phyloP scores from a whole-genome alignment of 2,329 filamentous ascomycete genomes.

The Fusarium paranaense region DNA sequence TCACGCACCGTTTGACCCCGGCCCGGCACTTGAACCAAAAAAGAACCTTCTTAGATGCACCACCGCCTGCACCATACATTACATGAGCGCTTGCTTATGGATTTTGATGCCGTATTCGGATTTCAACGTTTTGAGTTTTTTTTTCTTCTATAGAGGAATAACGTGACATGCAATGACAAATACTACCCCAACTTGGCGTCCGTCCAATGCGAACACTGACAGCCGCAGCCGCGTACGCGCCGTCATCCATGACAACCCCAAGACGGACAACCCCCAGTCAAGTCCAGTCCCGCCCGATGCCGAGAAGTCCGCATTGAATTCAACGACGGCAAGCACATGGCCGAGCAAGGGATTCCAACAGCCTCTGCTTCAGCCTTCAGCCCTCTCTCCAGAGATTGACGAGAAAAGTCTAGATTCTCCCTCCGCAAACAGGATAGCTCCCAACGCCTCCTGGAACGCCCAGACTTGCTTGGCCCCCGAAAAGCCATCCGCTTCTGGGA shows the following conservation, averaged over 20 bases:
- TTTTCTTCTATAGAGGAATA: background rate
- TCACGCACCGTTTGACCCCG: conserved; percentile 1
- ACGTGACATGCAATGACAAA: background rate
- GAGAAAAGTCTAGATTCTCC: background rate
- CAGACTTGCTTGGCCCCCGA: background rate
- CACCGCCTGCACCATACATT: background rate
- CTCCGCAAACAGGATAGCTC: conserved; percentile 2
- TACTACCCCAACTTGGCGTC: background rate
- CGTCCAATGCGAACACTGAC: background rate
- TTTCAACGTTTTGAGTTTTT: background rate
- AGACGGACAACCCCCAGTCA: background rate
- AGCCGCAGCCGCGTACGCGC: background rate
- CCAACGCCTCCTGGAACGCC: background rate
- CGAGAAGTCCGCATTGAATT: background rate
- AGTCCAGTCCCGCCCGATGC: background rate
- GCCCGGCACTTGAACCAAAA: background rate
- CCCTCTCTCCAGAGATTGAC: background rate
- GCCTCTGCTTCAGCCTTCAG: background rate
- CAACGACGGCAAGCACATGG: background rate
- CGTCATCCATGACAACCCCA: background rate
- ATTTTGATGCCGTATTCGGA: conserved; percentile 3
- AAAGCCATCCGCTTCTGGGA: background rate
- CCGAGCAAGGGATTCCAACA: background rate
- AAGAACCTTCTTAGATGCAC: background rate
- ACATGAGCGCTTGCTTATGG: background rate